Conservation (phyloP, 2,329 filamentous ascomycete genomes). For the Aureobasidium sp. region DNA sequence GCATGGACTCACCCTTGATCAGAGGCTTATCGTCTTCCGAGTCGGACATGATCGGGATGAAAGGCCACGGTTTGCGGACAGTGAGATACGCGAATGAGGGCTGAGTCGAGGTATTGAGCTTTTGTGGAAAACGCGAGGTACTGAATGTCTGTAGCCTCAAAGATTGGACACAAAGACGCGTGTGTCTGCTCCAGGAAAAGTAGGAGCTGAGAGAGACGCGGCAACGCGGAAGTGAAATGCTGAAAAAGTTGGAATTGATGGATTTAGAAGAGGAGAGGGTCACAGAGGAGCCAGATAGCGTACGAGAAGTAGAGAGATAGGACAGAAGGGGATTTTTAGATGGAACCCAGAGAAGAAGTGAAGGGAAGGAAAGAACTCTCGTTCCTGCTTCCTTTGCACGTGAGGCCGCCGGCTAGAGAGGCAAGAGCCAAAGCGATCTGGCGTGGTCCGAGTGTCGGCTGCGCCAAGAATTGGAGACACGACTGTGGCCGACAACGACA, state of each 20-base stretch:
- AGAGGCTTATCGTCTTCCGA: conserved; percentile 83
- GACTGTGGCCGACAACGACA: not conserved
- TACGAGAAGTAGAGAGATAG: not conserved
- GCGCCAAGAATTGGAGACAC: not conserved
- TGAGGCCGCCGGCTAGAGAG: not conserved
- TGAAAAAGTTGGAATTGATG: conserved; percentile 7
- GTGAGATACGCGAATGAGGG: not conserved
- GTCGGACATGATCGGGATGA: conserved; percentile 44
- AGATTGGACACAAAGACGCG: not conserved
- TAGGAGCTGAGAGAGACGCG: conserved; percentile 11
- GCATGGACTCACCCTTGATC: conserved; percentile 40
- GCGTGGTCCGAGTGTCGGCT: not conserved
- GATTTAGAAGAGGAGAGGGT: not conserved
- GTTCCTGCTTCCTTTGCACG: conserved; percentile 6
- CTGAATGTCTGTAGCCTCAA: not conserved
- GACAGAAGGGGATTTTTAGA: not conserved
- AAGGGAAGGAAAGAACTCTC: not conserved
- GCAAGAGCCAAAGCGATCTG: conserved; percentile 2
- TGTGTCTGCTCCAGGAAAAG: conserved; percentile 6
- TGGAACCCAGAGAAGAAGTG: not conserved
- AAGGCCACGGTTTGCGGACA: conserved; percentile 18
- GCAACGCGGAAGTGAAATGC: conserved; percentile 17
- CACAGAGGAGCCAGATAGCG: not conserved
- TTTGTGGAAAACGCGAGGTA: not conserved
- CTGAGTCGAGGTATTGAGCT: not conserved